Evolutionary conservation across 768 basidiomycete species (phyloP), one percentile per base, ranked within the genome.

Genomic region (Cystobasidium onofrii): DNA sequence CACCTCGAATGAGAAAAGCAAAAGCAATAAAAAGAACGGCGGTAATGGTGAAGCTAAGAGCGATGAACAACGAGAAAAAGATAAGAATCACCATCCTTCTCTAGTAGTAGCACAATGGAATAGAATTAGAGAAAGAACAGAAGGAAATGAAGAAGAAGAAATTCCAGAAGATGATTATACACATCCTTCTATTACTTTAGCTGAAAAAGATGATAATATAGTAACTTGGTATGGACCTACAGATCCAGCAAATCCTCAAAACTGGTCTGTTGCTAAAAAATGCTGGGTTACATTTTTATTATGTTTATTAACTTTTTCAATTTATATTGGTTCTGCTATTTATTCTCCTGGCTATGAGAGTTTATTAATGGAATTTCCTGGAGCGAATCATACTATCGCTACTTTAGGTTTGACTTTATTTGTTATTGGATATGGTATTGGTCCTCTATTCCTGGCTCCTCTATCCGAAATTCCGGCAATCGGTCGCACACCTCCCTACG

Each of bases 341-440:
- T 78, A 76, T 43, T 75, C 70, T 1, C 75, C 70, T 43, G 70
- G 75, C 25, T 73, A 75, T 31, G 34, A 57, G 55, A 29, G 74
- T n/a, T 74, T 41, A 9, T 66, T 46, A 31, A 39, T 18, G 41
- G 41, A 18, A 25, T 78, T 78, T 41, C 46, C 46, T 12, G 71
- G 64, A 46, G 62, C 76, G 6, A 36, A 43, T n/a, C 34, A 41
- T 0, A 62, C 54, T 6, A 46, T 73, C 13, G 80, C 77, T 1
- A 80, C 79, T 1, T 75, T 82, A 23, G 80, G 80, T 29, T 61
- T 82, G n/a, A 80, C 81, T 0, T 77, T 82, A 23, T 82, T 81
- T 75, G 80, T 82, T 20, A 64, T 75, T 33, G 81, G 80, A 0
- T 81, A 81, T 73, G 81, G 61, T 43, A 73, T n/a, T 44, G 73